Conservation (phyloP, 1,284 basidiomycete species). For the Austroboletus niveus region DNA sequence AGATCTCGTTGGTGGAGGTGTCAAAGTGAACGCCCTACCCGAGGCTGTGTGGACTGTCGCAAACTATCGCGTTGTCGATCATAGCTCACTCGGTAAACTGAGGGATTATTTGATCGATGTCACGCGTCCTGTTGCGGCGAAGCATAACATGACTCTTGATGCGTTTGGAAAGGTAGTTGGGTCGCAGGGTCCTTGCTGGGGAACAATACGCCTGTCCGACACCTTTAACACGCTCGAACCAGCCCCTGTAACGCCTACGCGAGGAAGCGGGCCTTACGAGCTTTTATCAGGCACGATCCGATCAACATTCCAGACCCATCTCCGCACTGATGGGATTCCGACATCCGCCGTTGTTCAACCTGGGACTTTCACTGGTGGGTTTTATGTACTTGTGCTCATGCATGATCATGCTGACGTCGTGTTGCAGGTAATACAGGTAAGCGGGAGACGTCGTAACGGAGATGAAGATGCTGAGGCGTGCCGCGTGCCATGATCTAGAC, state of each 20-base stretch:
- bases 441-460: constrained; percentile 15
- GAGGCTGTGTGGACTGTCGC: constrained; percentile 38
- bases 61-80: constrained; percentile 44
- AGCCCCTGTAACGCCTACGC: constrained; percentile 49
- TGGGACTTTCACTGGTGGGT: constrained; percentile 24
- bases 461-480: constrained; percentile 22
- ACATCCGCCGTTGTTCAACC: constrained; percentile 17
- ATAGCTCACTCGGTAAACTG: constrained; percentile 36
- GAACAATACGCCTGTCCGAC: constrained; percentile 31
- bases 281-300: constrained; percentile 51
- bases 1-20: constrained; percentile 45
- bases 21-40: constrained; percentile 47
- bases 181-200: constrained; percentile 11
- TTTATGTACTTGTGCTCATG: constrained; percentile 11
- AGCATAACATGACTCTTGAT: constrained; percentile 41
- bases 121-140: constrained; percentile 34
- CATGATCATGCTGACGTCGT: constrained; percentile 5
- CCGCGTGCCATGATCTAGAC: constrained; percentile 32
- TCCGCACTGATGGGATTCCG: constrained; percentile 26
- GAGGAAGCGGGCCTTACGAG: constrained; percentile 39
- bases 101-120: constrained; percentile 34
- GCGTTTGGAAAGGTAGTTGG: constrained; percentile 40
- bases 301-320: constrained; percentile 29
- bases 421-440: constrained; percentile 35
- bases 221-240: constrained; percentile 46